A percentile compares a stretch with the other conserved stretches of the same genome.
Evolutionary conservation across 1,284 basidiomycete species (phyloP).

Genomic region (Singerocomus rubriflavus): DNA sequence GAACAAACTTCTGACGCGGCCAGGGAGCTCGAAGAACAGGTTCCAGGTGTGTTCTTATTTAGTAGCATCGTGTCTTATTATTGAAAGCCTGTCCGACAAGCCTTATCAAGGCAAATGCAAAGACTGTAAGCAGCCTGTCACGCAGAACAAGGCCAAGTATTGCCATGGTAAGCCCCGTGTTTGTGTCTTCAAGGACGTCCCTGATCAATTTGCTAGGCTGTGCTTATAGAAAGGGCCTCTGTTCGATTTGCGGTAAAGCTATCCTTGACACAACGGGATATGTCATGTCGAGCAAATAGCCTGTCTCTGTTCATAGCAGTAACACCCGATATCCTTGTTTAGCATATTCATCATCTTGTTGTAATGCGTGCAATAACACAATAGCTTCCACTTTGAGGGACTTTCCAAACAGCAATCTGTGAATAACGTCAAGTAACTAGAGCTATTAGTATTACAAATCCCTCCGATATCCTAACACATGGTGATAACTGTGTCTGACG

Average conservation of each 20-base stretch:
- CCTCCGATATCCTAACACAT: conserved; percentile 3
- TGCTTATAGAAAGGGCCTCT: conserved; percentile 80
- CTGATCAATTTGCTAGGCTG: conserved; percentile 52
- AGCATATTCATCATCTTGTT: conserved; percentile 11
- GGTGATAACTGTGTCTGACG: conserved; percentile 3
- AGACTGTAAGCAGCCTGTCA: conserved; percentile 76
- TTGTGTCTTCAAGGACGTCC: conserved; percentile 1
- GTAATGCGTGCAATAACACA: conserved; percentile 9
- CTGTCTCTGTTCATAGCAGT: not conserved
- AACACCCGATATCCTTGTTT: conserved; percentile 25
- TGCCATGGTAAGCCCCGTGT: conserved; percentile 62
- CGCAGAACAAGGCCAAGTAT: conserved; percentile 81
- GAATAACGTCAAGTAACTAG: not conserved
- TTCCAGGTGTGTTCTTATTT: conserved; percentile 53
- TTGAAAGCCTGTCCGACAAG: conserved; percentile 35
- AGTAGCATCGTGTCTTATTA: conserved; percentile 3
- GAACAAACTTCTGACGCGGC: conserved; percentile 73
- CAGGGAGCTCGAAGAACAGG: conserved; percentile 64
- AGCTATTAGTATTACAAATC: not conserved
- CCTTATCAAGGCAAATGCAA: conserved; percentile 82
- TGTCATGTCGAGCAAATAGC: conserved; percentile 76
- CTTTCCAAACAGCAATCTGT: not conserved
- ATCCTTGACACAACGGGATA: conserved; percentile 80
- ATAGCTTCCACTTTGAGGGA: no score
- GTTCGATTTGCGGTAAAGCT: conserved; percentile 80